Evolutionary conservation across 768 basidiomycete genomes (phyloP).

Genomic region (Leccinum incarnatum): DNA sequence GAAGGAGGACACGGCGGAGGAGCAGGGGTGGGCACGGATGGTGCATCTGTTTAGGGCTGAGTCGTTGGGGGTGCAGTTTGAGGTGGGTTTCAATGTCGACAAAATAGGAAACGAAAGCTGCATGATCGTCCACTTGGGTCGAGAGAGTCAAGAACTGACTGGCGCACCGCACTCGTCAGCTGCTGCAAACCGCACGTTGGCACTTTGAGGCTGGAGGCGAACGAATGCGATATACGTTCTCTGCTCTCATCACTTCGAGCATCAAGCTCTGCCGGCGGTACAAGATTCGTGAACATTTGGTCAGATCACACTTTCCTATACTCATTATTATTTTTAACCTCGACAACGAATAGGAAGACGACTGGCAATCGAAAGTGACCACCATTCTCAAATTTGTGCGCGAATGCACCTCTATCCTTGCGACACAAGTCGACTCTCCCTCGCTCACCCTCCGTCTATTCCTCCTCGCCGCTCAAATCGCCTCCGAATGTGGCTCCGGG

Average conservation of each 20-base stretch:
- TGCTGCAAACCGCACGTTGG: slow-evolving; percentile 85
- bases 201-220: slow-evolving; percentile 93
- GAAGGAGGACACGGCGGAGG: slow-evolving; percentile 91
- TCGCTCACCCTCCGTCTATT: slow-evolving; percentile 92
- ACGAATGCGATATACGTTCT: slow-evolving; percentile 84
- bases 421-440: slow-evolving; percentile 89
- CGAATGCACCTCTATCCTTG: slow-evolving; percentile 89
- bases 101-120: no score
- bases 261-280: slow-evolving; percentile 93
- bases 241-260: slow-evolving; percentile 52
- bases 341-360: slow-evolving; percentile 54
- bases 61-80: slow-evolving; percentile 83
- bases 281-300: slow-evolving; percentile 69
- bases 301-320: slow-evolving; percentile 21
- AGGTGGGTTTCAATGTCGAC: slow-evolving; percentile 48
- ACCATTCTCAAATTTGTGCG: slow-evolving; percentile 91
- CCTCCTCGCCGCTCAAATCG: slow-evolving; percentile 92
- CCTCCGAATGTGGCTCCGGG: slow-evolving; percentile 89
- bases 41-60: slow-evolving; percentile 93
- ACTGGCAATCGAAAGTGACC: slow-evolving; percentile 86
- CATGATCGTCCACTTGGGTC: no score
- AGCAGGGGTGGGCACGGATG: slow-evolving; percentile 99
- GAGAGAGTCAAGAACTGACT: neutral
- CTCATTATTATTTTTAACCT: neutral
- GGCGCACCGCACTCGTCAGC: slow-evolving; percentile 39